A percentile compares a stretch with the other conserved stretches of the same genome.
Evolutionary conservation across 345 rosid genomes (phyloP).

Genomic region (Bruguiera gymnorhiza): DNA sequence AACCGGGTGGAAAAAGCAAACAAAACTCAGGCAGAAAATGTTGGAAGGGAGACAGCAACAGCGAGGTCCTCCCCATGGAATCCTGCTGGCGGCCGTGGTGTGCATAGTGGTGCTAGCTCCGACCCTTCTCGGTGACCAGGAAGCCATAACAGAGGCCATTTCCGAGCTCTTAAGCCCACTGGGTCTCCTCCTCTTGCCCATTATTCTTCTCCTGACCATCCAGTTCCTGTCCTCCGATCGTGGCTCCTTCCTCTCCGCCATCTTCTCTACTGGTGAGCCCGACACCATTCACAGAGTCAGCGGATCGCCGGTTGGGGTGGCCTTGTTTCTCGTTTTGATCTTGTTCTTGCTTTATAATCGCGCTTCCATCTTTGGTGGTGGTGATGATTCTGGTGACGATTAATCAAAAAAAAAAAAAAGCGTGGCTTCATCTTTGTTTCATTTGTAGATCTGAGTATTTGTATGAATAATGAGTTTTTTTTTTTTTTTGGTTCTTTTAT

Average conservation of each 20-base stretch:
- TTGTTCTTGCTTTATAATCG: conserved; percentile 68
- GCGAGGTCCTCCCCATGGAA: conserved; percentile 66
- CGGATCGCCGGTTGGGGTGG: conserved; percentile 76
- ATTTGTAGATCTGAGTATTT: too few relatives aligned
- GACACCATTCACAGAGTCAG: conserved; percentile 64
- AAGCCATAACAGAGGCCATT: conserved; percentile 70
- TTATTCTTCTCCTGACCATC: conserved; percentile 63
- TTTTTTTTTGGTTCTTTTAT: too few relatives aligned
- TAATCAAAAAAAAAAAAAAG: background rate
- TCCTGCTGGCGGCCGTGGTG: conserved; percentile 70
- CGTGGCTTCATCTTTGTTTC: too few relatives aligned
- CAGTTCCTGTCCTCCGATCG: conserved; percentile 89
- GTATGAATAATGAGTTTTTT: too few relatives aligned
- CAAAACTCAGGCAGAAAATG: conserved; percentile 25
- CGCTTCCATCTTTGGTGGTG: conserved; percentile 77
- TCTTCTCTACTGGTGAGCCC: conserved; percentile 65
- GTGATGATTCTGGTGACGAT: conserved; percentile 55
- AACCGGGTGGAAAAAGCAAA: too few relatives aligned
- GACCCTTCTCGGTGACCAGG: conserved; percentile 67
- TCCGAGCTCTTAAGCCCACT: conserved; percentile 74
- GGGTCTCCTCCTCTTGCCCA: conserved; percentile 73
- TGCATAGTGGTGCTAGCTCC: conserved; percentile 67
- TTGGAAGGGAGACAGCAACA: conserved; percentile 29
- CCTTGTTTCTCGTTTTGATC: conserved; percentile 54
- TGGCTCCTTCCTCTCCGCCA: conserved; percentile 52